Percentiles rank a stretch among this genome's conserved stretches.
phyloP scores from a whole-genome alignment of 805 yeast genomes.

The Wickerhamiella lipophila region DNA sequence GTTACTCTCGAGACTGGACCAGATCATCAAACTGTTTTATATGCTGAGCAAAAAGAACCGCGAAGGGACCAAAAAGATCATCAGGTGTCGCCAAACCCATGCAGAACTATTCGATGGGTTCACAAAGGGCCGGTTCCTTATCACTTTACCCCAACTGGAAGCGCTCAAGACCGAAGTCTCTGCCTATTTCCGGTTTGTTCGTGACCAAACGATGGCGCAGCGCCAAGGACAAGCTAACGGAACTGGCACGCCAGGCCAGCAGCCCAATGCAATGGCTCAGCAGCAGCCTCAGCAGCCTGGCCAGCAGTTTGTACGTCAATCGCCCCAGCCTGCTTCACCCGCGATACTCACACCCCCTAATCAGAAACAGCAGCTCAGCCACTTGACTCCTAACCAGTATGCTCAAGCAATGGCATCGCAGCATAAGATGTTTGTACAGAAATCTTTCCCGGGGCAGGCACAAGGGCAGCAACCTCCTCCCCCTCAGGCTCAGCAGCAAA shows the following conservation, averaged over 20 bases:
- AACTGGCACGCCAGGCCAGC: background rate
- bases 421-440: conserved; percentile 18
- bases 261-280: conserved; percentile 4
- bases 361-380: conserved; percentile 16
- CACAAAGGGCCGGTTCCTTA: conserved; percentile 50
- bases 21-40: conserved; percentile 65
- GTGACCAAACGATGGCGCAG: conserved; percentile 31
- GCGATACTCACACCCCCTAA: conserved; percentile 12
- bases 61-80: conserved; percentile 61
- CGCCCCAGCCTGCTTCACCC: conserved; percentile 14
- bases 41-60: conserved; percentile 53
- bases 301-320: conserved; percentile 14
- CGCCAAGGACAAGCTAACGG: conserved; percentile 14
- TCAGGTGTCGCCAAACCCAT: conserved; percentile 69
- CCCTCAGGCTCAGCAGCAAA: conserved; percentile 7
- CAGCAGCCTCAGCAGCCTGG: conserved; percentile 25
- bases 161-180: conserved; percentile 61
- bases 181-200: conserved; percentile 61
- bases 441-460: conserved; percentile 10
- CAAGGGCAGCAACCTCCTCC: conserved; percentile 14
- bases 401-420: conserved; percentile 15
- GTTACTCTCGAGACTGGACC: conserved; percentile 46
- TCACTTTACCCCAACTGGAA: conserved; percentile 58
- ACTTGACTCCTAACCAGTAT: conserved; percentile 10
- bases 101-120: conserved; percentile 62